Percentiles rank a stretch among this genome's conserved stretches.
Evolutionary conservation across 306 rosid genomes (phyloP).

Genomic region (Purshia tridentata): DNA sequence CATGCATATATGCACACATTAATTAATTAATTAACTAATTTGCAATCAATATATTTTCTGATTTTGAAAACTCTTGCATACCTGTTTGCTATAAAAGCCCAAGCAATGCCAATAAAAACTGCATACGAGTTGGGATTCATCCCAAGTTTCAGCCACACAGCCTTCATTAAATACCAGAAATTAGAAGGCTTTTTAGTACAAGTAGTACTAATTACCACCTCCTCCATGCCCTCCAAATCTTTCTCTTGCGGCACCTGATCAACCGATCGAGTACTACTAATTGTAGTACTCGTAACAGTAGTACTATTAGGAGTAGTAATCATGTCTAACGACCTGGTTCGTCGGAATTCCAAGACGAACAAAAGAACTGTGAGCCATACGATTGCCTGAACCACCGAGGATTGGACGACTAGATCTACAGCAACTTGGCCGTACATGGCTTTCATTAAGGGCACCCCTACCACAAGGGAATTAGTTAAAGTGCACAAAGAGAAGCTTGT

Average conservation of each 20-base stretch:
- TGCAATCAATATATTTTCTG: too few relatives aligned
- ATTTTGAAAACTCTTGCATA: conserved; percentile 2
- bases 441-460: conserved; percentile 69
- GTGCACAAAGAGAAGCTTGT: conserved; percentile 79
- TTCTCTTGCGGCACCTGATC: conserved; percentile 27
- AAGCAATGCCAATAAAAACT: conserved; percentile 67
- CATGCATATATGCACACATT: background rate
- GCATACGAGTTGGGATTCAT: conserved; percentile 83
- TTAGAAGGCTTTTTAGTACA: conserved; percentile 35
- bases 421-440: conserved; percentile 78
- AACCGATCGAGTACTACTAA: background rate
- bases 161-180: conserved; percentile 57
- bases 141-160: conserved; percentile 64
- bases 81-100: conserved; percentile 87
- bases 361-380: conserved; percentile 80
- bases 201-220: background rate
- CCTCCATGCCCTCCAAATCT: conserved; percentile 48
- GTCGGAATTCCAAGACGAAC: conserved; percentile 69
- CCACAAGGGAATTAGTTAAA: conserved; percentile 75
- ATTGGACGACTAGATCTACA: conserved; percentile 78
- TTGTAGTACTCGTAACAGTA: background rate
- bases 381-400: conserved; percentile 73
- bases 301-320: background rate
- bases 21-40: too few relatives aligned
- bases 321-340: conserved; percentile 28